phyloP scores from a whole-genome alignment of 2,329 filamentous ascomycete species.

The Drechslerella stenobrocha region DNA sequence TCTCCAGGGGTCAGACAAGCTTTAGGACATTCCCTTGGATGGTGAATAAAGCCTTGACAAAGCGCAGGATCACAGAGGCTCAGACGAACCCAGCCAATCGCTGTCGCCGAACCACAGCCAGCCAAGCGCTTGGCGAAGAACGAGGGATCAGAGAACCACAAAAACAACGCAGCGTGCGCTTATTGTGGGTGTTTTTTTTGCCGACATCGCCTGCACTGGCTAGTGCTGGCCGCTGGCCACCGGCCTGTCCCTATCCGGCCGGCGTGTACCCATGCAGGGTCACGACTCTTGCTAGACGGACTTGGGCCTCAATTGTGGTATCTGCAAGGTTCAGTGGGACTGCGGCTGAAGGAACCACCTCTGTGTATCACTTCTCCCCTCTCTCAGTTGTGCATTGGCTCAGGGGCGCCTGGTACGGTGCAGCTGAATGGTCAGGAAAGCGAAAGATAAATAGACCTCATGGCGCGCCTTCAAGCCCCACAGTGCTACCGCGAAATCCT shows the following conservation, averaged over 20 bases:
- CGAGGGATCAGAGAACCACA: slow-evolving; percentile 36
- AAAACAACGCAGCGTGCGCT: slow-evolving; percentile 26
- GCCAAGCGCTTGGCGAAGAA: slow-evolving; percentile 42
- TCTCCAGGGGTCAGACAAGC: too few relatives aligned
- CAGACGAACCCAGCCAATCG: slow-evolving; percentile 22
- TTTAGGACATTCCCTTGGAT: too few relatives aligned
- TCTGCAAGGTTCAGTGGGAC: slow-evolving; percentile 11
- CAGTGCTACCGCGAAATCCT: too few relatives aligned
- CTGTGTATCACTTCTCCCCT: too few relatives aligned
- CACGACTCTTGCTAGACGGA: not conserved
- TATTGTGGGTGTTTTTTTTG: not conserved
- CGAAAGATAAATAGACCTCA: slow-evolving; percentile 25
- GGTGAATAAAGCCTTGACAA: too few relatives aligned
- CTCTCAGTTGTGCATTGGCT: too few relatives aligned
- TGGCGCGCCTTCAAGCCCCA: too few relatives aligned
- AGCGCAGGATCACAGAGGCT: slow-evolving; percentile 17
- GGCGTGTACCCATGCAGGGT: slow-evolving; percentile 4
- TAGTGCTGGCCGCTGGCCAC: slow-evolving; percentile 8
- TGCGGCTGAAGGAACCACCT: slow-evolving; percentile 22
- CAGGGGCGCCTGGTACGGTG: not conserved
- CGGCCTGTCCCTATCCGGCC: not conserved
- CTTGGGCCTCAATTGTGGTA: not conserved
- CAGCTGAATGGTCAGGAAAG: not conserved
- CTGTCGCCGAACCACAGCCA: not conserved
- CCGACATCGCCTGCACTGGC: not conserved